Percentiles rank a stretch among this genome's conserved stretches.
These are phyloP conservation scores for Kondoa subrosea DNA, from an alignment of 768 basidiomycete species.

Conservation along the genomic window DNA sequence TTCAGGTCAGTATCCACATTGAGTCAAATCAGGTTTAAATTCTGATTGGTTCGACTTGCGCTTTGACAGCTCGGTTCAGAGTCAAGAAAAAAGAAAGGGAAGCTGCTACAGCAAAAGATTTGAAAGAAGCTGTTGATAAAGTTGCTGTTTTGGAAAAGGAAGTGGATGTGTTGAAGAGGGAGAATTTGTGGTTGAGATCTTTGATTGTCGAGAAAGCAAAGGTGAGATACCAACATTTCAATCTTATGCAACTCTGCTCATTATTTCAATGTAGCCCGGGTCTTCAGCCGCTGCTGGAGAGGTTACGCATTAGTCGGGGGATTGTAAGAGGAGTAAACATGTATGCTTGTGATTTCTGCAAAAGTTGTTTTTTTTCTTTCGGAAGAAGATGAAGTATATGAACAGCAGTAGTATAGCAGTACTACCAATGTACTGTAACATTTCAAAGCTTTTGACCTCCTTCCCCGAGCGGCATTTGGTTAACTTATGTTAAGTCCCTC, in stretches of 20 bases:
- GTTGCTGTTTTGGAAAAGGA: constrained; percentile 74
- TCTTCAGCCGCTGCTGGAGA: not conserved
- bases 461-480: too few species aligned
- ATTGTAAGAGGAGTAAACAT: too few species aligned
- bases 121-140: constrained; percentile 64
- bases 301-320: too few species aligned
- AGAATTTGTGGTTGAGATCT: constrained; percentile 85
- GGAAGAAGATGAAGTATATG: not conserved
- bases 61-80: constrained; percentile 51
- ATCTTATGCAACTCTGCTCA: not conserved
- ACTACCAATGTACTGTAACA: too few species aligned
- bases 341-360: not conserved
- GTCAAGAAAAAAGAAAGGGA: constrained; percentile 94
- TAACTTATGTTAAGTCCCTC: too few species aligned
- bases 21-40: not conserved
- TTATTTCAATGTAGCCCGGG: not conserved
- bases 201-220: constrained; percentile 45
- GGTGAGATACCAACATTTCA: constrained; percentile 8
- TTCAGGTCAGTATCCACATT: constrained; percentile 36
- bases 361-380: not conserved
- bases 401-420: not conserved
- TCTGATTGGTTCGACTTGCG: not conserved
- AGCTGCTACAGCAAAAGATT: constrained; percentile 63
- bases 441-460: too few species aligned
- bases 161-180: constrained; percentile 68